A percentile compares a stretch with the other conserved stretches of the same genome.
These are phyloP conservation scores for Torrubiella hemipterigena DNA, from an alignment of 2,329 filamentous ascomycete species.

Conservation along the genomic window DNA sequence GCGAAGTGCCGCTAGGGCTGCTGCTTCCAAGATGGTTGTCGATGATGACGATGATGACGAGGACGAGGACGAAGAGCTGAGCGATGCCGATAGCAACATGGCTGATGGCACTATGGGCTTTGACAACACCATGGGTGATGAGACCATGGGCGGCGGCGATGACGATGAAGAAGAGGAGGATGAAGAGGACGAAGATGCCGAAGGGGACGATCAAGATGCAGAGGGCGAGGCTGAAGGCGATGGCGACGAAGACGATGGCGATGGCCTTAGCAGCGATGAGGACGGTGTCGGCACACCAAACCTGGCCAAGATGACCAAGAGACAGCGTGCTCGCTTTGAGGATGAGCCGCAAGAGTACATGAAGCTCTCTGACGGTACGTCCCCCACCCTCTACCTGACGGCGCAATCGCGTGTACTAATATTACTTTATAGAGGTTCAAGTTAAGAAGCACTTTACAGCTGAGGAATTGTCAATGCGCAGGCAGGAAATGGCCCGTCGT, in stretches of 20 bases:
- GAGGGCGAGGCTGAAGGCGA: slow-evolving; percentile 25
- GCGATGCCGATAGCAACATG: slow-evolving; percentile 39
- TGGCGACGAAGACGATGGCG: slow-evolving; percentile 24
- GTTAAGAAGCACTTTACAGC: slow-evolving; percentile 50
- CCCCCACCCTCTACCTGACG: background rate
- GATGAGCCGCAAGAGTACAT: slow-evolving; percentile 42
- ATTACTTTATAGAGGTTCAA: slow-evolving; percentile 40
- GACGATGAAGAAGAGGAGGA: slow-evolving; percentile 28
- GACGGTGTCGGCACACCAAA: slow-evolving; percentile 38
- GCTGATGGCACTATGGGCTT: slow-evolving; percentile 20
- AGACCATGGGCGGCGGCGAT: slow-evolving; percentile 31
- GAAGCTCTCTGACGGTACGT: slow-evolving; percentile 48
- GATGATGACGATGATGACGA: slow-evolving; percentile 31
- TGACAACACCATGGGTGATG: slow-evolving; percentile 21
- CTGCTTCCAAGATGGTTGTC: slow-evolving; percentile 18
- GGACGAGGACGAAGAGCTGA: slow-evolving; percentile 43
- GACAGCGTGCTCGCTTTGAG: slow-evolving; percentile 47
- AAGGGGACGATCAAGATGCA: slow-evolving; percentile 24
- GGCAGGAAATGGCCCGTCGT: slow-evolving; percentile 49
- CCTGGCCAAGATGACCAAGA: slow-evolving; percentile 47
- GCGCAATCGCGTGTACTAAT: slow-evolving; percentile 9
- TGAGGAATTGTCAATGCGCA: slow-evolving; percentile 49
- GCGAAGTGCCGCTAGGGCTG: slow-evolving; percentile 13
- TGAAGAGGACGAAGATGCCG: slow-evolving; percentile 23
- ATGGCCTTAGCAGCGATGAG: slow-evolving; percentile 24